Conservation (phyloP, 2,329 filamentous ascomycete genomes). For the Colletotrichum shisoi region DNA sequence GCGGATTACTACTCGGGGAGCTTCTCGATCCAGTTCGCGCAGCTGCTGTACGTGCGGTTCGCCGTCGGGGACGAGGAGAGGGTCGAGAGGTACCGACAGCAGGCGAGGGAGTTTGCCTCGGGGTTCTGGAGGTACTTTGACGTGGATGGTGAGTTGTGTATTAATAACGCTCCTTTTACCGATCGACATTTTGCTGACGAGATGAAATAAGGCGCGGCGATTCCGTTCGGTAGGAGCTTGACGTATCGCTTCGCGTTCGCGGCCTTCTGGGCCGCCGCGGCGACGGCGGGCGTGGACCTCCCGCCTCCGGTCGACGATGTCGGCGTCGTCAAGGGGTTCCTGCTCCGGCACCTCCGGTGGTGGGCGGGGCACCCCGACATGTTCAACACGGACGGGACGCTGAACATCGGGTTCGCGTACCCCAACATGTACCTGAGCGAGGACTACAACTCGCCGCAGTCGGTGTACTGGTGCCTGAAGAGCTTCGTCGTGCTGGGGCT, state of each 20-base stretch:
- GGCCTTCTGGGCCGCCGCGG: slow-evolving; percentile 54
- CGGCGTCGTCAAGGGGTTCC: slow-evolving; percentile 51
- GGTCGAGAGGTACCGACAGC: slow-evolving; percentile 46
- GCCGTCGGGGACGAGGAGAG: slow-evolving; percentile 49
- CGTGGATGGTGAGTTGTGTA: slow-evolving; percentile 45
- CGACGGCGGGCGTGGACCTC: slow-evolving; percentile 49
- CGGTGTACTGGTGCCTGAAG: slow-evolving; percentile 59
- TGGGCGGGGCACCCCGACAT: slow-evolving; percentile 51
- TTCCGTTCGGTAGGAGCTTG: slow-evolving; percentile 56
- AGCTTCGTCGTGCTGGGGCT: slow-evolving; percentile 52
- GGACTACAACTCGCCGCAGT: slow-evolving; percentile 61
- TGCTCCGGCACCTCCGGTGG: slow-evolving; percentile 55
- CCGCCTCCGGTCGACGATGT: slow-evolving; percentile 46
- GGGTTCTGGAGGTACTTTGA: slow-evolving; percentile 56
- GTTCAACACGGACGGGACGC: slow-evolving; percentile 54
- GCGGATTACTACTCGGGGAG: slow-evolving; percentile 58
- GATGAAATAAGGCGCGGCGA: slow-evolving; percentile 50
- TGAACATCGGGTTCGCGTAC: slow-evolving; percentile 50
- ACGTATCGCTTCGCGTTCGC: slow-evolving; percentile 57
- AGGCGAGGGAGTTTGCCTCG: slow-evolving; percentile 49
- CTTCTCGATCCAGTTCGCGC: slow-evolving; percentile 57
- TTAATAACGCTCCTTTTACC: too few relatives aligned
- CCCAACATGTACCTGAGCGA: slow-evolving; percentile 59
- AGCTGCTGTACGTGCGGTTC: slow-evolving; percentile 52
- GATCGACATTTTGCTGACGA: background rate